phyloP scores from a whole-genome alignment of 306 rosid genomes.

The Casuarina equisetifolia region DNA sequence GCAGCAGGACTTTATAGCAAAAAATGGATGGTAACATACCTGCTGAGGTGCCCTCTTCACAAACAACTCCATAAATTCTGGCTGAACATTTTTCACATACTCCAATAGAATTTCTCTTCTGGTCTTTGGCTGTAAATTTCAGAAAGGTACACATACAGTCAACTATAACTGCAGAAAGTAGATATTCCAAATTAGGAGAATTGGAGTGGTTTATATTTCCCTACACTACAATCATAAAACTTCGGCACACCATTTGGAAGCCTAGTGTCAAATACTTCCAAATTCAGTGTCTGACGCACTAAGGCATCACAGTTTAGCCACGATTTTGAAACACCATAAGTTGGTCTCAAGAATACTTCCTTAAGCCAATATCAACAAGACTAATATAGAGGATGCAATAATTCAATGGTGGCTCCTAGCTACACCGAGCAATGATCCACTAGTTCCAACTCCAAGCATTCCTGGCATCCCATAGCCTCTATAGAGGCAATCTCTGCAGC shows the following conservation, averaged over 20 bases:
- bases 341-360: not conserved
- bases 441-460: not conserved
- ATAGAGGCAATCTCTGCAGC: not conserved
- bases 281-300: not conserved
- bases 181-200: not conserved
- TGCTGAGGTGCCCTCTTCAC: constrained; percentile 93
- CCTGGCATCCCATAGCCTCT: constrained; percentile 1
- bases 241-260: not conserved
- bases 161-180: constrained; percentile 12
- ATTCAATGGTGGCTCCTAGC: not conserved
- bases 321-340: not conserved
- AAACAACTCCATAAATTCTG: constrained; percentile 97
- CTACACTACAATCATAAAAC: not conserved
- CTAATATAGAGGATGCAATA: not conserved
- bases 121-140: constrained; percentile 65
- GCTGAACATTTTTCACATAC: constrained; percentile 91
- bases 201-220: not conserved
- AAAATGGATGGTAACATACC: constrained; percentile 35
- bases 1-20: not conserved
- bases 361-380: not conserved
- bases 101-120: constrained; percentile 92
- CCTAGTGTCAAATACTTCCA: not conserved
- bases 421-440: not conserved
- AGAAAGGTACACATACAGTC: constrained; percentile 19
- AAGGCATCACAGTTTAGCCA: not conserved